phyloP scores from a whole-genome alignment of 352 stramenopile genomes.

The Phytophthora chlamydospora region DNA sequence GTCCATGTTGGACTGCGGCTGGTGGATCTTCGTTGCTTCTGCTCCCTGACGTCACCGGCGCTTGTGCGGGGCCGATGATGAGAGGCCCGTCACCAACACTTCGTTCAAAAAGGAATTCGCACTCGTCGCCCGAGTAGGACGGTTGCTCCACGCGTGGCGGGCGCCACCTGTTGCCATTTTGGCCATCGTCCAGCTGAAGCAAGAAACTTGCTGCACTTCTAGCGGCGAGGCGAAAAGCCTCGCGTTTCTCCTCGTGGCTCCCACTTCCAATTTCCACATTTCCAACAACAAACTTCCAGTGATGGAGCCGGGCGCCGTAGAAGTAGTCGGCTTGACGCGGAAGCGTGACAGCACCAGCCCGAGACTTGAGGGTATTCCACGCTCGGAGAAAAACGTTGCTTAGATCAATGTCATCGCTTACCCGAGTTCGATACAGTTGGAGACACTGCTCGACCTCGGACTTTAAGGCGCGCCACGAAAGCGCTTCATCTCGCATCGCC shows the following conservation, averaged over 20 bases:
- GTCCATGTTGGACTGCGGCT: not conserved
- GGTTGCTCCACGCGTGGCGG: not conserved
- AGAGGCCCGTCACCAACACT: constrained; percentile 1
- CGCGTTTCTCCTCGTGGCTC: constrained; percentile 49
- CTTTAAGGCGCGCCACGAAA: constrained; percentile 50
- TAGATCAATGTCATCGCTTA: constrained; percentile 20
- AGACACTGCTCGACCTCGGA: constrained; percentile 39
- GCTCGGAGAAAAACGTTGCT: constrained; percentile 47
- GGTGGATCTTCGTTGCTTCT: not conserved
- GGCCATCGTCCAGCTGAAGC: constrained; percentile 22
- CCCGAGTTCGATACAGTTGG: constrained; percentile 5
- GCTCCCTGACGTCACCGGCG: not conserved
- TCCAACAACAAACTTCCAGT: constrained; percentile 58
- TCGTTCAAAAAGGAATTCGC: constrained; percentile 17
- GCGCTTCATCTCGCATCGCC: constrained; percentile 37
- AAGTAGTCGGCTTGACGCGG: constrained; percentile 53
- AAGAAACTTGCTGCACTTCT: constrained; percentile 45
- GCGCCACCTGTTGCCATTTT: constrained; percentile 18
- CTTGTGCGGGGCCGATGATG: constrained; percentile 2
- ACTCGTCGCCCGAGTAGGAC: constrained; percentile 16
- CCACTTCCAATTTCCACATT: constrained; percentile 69
- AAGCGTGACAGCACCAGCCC: constrained; percentile 17
- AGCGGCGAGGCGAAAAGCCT: constrained; percentile 46
- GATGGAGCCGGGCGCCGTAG: constrained; percentile 45
- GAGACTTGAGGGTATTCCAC: constrained; percentile 55